Evolutionary conservation across 1,139 yeast species (phyloP).

Genomic region (Saccharomyces hybrid): DNA sequence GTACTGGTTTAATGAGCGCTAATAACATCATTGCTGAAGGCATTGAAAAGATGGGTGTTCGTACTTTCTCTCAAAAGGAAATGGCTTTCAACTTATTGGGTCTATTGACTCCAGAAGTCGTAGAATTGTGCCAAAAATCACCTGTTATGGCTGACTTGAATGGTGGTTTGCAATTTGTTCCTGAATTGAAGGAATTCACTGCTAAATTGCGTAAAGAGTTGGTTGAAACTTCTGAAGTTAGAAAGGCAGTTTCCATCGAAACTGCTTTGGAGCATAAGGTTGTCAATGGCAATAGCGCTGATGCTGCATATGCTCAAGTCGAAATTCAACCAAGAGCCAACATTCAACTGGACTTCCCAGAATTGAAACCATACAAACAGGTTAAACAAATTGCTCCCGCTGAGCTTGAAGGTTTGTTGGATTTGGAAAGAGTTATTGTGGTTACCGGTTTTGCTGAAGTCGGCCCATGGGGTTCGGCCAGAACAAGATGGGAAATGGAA

Average conservation of each 20-base stretch:
- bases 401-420: slow-evolving; percentile 83
- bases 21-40: slow-evolving; percentile 97
- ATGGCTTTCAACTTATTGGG: slow-evolving; percentile 98
- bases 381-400: slow-evolving; percentile 60
- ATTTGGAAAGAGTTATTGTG: slow-evolving; percentile 83
- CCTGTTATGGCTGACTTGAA: slow-evolving; percentile 97
- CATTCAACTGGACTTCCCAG: slow-evolving; percentile 90
- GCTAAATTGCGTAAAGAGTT: slow-evolving; percentile 73
- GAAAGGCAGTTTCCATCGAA: slow-evolving; percentile 93
- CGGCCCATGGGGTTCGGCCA: slow-evolving; percentile 98
- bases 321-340: slow-evolving; percentile 73
- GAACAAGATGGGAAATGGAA: slow-evolving; percentile 99
- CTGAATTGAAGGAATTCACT: slow-evolving; percentile 85
- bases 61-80: slow-evolving; percentile 97
- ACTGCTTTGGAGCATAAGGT: slow-evolving; percentile 88
- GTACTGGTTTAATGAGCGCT: slow-evolving; percentile 97
- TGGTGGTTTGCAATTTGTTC: slow-evolving; percentile 94
- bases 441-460: slow-evolving; percentile 97
- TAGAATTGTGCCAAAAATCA: slow-evolving; percentile 79
- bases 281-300: slow-evolving; percentile 84
- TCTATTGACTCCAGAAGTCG: slow-evolving; percentile 79
- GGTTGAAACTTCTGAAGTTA: slow-evolving; percentile 77
- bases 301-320: slow-evolving; percentile 72
- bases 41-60: slow-evolving; percentile 88
- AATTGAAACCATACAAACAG: slow-evolving; percentile 65